These are phyloP conservation scores for Colletotrichum spaethianum DNA, from an alignment of 2,329 filamentous ascomycete genomes.

Conservation along the genomic window DNA sequence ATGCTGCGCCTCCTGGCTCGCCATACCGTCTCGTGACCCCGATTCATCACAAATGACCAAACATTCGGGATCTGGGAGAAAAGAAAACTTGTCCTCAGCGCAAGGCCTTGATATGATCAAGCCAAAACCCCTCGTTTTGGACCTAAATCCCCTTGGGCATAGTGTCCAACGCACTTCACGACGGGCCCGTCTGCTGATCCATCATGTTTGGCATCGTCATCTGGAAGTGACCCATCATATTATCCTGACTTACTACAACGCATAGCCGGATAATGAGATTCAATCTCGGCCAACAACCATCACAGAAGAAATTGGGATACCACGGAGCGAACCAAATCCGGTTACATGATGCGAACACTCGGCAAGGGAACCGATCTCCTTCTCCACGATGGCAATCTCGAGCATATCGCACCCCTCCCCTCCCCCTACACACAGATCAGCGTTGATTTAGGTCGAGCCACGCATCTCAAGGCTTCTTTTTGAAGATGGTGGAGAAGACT, in stretches of 20 bases:
- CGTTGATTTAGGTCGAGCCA: not conserved
- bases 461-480: not conserved
- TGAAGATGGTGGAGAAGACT: constrained; percentile 1
- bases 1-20: not conserved
- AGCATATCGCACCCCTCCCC: not conserved
- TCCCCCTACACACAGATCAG: not conserved
- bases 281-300: not conserved
- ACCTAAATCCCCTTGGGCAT: not conserved
- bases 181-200: not conserved
- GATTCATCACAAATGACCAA: constrained; percentile 33
- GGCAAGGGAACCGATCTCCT: not conserved
- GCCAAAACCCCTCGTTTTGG: not conserved
- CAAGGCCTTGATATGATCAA: not conserved
- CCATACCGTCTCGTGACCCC: constrained; percentile 16
- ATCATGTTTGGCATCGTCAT: not conserved
- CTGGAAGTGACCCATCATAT: constrained; percentile 32
- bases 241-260: constrained; percentile 6
- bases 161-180: not conserved
- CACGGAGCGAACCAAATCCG: not conserved
- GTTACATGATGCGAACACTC: constrained; percentile 3
- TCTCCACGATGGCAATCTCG: not conserved
- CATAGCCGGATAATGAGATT: not conserved
- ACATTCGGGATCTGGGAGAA: not conserved
- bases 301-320: constrained; percentile 11
- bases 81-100: constrained; percentile 12